Evolutionary conservation across 306 rosid species (phyloP).

Genomic region (Rubus parviflorus): DNA sequence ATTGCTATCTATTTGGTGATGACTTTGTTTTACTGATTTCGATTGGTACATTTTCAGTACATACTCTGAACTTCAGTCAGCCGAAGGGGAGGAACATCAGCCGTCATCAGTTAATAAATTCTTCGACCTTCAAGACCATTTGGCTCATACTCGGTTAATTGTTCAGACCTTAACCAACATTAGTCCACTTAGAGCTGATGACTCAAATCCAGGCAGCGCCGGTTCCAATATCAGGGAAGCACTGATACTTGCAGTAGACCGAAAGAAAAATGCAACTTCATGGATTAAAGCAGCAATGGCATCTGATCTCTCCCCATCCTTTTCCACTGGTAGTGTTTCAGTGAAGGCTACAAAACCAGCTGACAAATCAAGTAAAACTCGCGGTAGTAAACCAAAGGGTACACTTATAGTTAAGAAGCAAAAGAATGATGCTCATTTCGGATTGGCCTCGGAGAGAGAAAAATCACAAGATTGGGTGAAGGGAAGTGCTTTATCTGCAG

Average conservation of each 20-base stretch:
- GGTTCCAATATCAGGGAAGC: conserved; percentile 14
- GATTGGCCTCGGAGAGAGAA: conserved; percentile 16
- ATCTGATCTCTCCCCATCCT: conserved; percentile 30
- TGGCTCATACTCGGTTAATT: conserved; percentile 13
- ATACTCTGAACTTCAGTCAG: conserved; percentile 32
- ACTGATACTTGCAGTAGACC: conserved; percentile 29
- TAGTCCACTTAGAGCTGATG: conserved; percentile 18
- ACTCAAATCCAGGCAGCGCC: conserved; percentile 6
- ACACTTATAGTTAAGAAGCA: conserved; percentile 8
- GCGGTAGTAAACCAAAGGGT: conserved; percentile 20
- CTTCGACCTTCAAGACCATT: conserved; percentile 27
- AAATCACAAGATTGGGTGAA: conserved; percentile 23
- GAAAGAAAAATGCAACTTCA: conserved; percentile 33
- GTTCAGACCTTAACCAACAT: conserved; percentile 24
- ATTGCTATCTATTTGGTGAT: not conserved
- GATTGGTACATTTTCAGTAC: conserved; percentile 10
- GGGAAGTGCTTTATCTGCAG: conserved; percentile 31
- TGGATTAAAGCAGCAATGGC: conserved; percentile 39
- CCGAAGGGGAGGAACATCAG: conserved; percentile 27
- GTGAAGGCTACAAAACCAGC: conserved; percentile 2
- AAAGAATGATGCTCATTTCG: conserved; percentile 11
- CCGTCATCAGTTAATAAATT: conserved; percentile 22
- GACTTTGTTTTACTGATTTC: not conserved
- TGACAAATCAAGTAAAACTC: conserved; percentile 13
- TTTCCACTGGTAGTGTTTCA: conserved; percentile 5